Evolutionary conservation across 2,329 filamentous ascomycete species (phyloP).

Genomic region (Cyclaneusma minus): DNA sequence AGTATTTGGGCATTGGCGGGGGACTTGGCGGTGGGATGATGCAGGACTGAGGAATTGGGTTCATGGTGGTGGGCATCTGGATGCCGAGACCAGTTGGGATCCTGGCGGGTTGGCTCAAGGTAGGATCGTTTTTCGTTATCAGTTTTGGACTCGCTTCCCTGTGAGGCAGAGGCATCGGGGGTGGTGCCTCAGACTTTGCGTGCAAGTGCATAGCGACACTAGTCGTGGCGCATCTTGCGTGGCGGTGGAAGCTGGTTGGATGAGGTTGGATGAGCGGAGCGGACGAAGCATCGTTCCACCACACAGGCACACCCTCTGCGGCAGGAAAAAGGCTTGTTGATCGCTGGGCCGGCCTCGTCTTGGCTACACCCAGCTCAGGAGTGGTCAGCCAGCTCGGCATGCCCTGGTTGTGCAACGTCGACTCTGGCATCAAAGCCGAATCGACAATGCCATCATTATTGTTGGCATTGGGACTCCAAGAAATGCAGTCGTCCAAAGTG

Average conservation of each 20-base stretch:
- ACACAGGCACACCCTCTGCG: constrained; percentile 10
- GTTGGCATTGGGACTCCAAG: too few relatives aligned
- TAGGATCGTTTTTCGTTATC: constrained; percentile 5
- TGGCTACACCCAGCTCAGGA: too few relatives aligned
- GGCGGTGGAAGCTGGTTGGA: constrained; percentile 11
- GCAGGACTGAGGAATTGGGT: constrained; percentile 9
- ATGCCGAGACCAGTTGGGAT: constrained; percentile 14
- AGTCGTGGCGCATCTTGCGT: constrained; percentile 13
- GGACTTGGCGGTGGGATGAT: constrained; percentile 7
- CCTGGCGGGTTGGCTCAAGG: constrained; percentile 5
- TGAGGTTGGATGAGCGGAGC: constrained; percentile 13
- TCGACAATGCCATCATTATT: too few relatives aligned
- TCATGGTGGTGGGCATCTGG: constrained; percentile 13
- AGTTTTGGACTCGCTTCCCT: neutral
- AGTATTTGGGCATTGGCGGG: constrained; percentile 1
- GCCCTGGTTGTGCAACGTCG: too few relatives aligned
- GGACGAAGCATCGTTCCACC: constrained; percentile 16
- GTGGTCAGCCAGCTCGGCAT: too few relatives aligned
- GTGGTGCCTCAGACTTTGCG: constrained; percentile 1
- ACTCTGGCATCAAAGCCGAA: too few relatives aligned
- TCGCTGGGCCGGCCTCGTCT: too few relatives aligned
- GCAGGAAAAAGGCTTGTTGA: too few relatives aligned
- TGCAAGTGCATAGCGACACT: constrained; percentile 13
- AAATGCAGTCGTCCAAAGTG: too few relatives aligned
- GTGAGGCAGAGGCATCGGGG: neutral